Percentiles rank a stretch among this genome's conserved stretches.
Evolutionary conservation across 2,329 filamentous ascomycete species (phyloP).

Genomic region (Hypoxylon sp.): DNA sequence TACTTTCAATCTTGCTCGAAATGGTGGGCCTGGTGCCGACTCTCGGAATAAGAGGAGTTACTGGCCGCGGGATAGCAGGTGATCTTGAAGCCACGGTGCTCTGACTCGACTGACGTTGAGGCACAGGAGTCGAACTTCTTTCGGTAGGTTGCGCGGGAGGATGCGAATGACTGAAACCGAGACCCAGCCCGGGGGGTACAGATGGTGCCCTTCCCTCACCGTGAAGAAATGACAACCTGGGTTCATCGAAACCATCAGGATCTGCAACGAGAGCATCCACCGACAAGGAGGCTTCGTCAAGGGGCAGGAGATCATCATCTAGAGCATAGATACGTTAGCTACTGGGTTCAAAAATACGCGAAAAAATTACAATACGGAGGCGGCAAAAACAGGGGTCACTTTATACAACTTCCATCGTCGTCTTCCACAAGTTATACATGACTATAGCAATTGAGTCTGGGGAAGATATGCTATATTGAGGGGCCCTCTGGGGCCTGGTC

Average conservation of each 20-base stretch:
- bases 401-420: slow-evolving; percentile 71
- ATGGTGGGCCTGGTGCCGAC: slow-evolving; percentile 47
- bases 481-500: slow-evolving; percentile 55
- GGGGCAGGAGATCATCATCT: slow-evolving; percentile 73
- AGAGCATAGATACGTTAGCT: slow-evolving; percentile 60
- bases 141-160: slow-evolving; percentile 46
- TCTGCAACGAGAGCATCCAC: slow-evolving; percentile 78
- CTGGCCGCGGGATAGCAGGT: slow-evolving; percentile 50
- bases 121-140: slow-evolving; percentile 39
- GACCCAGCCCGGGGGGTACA: slow-evolving; percentile 62
- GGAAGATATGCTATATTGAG: slow-evolving; percentile 63
- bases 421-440: slow-evolving; percentile 65
- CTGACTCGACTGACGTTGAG: slow-evolving; percentile 40
- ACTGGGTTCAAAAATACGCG: slow-evolving; percentile 42
- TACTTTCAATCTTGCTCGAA: slow-evolving; percentile 40
- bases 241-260: slow-evolving; percentile 51
- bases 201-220: slow-evolving; percentile 49
- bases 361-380: slow-evolving; percentile 47
- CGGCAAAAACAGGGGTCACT: slow-evolving; percentile 58
- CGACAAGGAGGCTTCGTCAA: slow-evolving; percentile 72
- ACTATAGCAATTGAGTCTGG: slow-evolving; percentile 56
- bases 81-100: slow-evolving; percentile 30
- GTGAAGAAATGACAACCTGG: slow-evolving; percentile 37
- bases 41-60: slow-evolving; percentile 50
- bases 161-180: slow-evolving; percentile 52